Percentiles rank a stretch among this genome's conserved stretches.
Evolutionary conservation across 1,139 yeast species (phyloP).

Genomic region (Geotrichum europaeum): DNA sequence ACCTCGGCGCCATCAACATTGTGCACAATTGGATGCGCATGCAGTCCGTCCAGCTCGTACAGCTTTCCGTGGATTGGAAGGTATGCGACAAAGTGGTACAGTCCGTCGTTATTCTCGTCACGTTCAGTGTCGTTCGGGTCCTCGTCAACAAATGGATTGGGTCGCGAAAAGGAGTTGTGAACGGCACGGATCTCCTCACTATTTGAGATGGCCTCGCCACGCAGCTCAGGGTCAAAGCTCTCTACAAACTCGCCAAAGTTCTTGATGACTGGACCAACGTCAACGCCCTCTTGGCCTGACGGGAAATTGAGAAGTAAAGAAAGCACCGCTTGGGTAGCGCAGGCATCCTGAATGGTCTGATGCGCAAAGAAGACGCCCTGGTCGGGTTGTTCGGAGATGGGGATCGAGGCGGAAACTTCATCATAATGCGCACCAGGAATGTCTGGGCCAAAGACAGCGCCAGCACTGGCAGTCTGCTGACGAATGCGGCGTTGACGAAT

Average conservation of each 20-base stretch:
- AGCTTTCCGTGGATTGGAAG: constrained; percentile 42
- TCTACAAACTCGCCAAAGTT: constrained; percentile 49
- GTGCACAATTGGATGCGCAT: constrained; percentile 53
- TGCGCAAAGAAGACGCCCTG: constrained; percentile 53
- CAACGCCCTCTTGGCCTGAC: constrained; percentile 13
- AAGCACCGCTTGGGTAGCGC: constrained; percentile 75
- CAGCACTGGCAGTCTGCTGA: constrained; percentile 21
- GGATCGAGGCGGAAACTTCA: constrained; percentile 17
- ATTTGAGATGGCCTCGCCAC: constrained; percentile 60
- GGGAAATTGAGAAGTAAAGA: constrained; percentile 48
- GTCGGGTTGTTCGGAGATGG: constrained; percentile 18
- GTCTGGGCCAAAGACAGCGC: constrained; percentile 27
- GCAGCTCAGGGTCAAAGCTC: constrained; percentile 52
- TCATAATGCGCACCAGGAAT: constrained; percentile 48
- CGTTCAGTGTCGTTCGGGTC: constrained; percentile 31
- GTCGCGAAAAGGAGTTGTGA: constrained; percentile 62
- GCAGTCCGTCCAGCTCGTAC: constrained; percentile 66
- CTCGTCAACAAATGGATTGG: constrained; percentile 48
- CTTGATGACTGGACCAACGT: constrained; percentile 46
- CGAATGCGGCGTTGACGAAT: constrained; percentile 9
- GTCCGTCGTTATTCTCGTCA: constrained; percentile 44
- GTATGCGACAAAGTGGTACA: constrained; percentile 62
- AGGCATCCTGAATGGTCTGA: constrained; percentile 64
- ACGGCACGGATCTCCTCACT: constrained; percentile 53
- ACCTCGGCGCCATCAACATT: constrained; percentile 33